Evolutionary conservation across 768 basidiomycete genomes (phyloP), one percentile per base, ranked within the genome.

Genomic region (Boletus rex-veris): DNA sequence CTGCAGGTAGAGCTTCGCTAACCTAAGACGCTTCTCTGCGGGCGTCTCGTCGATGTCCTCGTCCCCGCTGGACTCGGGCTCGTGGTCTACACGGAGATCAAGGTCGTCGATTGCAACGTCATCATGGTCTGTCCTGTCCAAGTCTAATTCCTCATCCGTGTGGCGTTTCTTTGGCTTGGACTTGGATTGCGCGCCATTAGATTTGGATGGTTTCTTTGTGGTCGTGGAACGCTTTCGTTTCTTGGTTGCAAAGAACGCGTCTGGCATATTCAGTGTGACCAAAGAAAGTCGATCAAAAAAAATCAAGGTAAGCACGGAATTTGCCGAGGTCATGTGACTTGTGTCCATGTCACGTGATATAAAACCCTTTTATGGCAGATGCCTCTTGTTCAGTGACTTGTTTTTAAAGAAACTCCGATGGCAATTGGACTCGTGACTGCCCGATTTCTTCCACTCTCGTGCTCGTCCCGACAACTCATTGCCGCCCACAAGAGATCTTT

Each of bases 21-120:
- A 74, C 54, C 97, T 75, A 18, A 99, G 76, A 54, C 97, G 77
- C 73, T 98, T 99, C 76, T 93, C 85, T 0, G 92, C 93, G 3
- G 93, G 91, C 5, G 93, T 96, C 73, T 98, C 96, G 58, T 85
- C 76, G 58, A 85, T 82, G 60, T 94, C 86, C 62, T 97, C 93
- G 39, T 93, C 92, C 7, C 83, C 88, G 60, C 88, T 89, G 26
- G 75, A 78, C 3, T 77, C 80, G 15, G 71, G 77, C 56, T 84
- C 85, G 26, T 75, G 71, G 53, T 81, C 78, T 35, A 76, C 76
- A 39, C 83, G 74, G 58, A 93, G 72, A 66, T 95, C 90, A 75
- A 93, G 79, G 65, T 88, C 85, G 61, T 89, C 88, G 48, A 92
- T 75, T 14, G 65, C 74, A 5, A 61, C 72, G 38, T 76, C 79